Base-by-base conservation (phyloP, 768 basidiomycete genomes). In the Rhodotorula babjevae region DNA sequence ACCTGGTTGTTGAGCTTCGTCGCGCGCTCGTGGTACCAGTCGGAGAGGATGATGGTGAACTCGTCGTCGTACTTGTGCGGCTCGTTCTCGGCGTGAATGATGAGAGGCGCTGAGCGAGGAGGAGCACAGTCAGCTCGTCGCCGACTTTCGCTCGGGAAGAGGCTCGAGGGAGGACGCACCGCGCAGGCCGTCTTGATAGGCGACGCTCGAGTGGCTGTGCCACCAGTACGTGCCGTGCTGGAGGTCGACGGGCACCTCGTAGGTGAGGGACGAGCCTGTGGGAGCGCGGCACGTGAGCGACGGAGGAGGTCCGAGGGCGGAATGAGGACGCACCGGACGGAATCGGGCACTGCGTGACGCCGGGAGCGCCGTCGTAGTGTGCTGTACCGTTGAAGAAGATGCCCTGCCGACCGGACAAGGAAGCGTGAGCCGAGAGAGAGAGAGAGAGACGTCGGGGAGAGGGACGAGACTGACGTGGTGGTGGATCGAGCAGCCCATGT, bases 21-120 rank as follows among this genome's bases (percentile, higher is more conserved):
- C 71, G 92, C 90, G 79, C 91, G 84, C 12, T 87, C 80, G 79
- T 96, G 92, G 79, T 97, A 97, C 94, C 95, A 98, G 80, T 97
- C 94, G 11, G 87, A 86, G 2, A 97, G 83, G 69, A 93, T 79
- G 74, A 98, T 83, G 29, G 90, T 94, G 82, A 87, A 93, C 76
- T 97, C 95, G 40, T 89, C 91, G 80, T 97, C 93, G 80, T 96
- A 97, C 18, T 73, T 75, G 52, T 79, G 86, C 29, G 82, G 84
- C 81, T 90, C 82, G 69, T 78, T 8, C 53, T 67, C 63, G 19
- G 80, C 81, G 77, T 90, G 90, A 62, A 97, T 85, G 61, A 94
- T 79, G 58, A 96, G 80, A 1, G 94, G 92, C 0, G 92, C 85
- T n/a, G 93, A 2, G 50, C 25, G 25, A 52, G 25, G 50, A 27